Evolutionary conservation across 805 yeast species (phyloP).

Genomic region (Barnettozyma sucrosica): DNA sequence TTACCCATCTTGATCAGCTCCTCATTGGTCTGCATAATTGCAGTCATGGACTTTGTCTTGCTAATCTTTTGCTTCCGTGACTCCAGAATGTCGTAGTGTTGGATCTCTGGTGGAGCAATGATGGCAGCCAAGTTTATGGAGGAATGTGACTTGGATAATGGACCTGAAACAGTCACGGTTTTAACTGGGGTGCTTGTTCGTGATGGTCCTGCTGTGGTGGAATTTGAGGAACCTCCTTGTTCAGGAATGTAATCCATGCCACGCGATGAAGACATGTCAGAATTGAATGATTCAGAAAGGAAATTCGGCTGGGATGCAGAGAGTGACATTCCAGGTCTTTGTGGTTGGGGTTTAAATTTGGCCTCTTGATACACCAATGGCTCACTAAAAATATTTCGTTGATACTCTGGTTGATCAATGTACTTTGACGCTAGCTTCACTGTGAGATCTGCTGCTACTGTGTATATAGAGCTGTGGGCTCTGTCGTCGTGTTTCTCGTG

Average conservation of each 20-base stretch:
- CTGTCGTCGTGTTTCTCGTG: neutral
- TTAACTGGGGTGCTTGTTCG: neutral
- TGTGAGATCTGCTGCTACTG: constrained; percentile 28
- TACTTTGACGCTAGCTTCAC: constrained; percentile 25
- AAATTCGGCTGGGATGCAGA: neutral
- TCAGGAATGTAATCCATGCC: constrained; percentile 2
- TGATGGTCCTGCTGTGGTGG: neutral
- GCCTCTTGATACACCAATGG: neutral
- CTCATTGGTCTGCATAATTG: constrained; percentile 12
- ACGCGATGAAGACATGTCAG: constrained; percentile 4
- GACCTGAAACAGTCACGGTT: constrained; percentile 6
- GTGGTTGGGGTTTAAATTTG: neutral
- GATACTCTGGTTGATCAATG: constrained; percentile 3
- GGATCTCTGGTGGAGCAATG: constrained; percentile 30
- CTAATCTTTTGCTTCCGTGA: constrained; percentile 19
- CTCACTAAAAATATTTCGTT: neutral
- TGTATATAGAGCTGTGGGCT: constrained; percentile 12
- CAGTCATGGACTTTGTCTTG: constrained; percentile 19
- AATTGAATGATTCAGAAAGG: constrained; percentile 6
- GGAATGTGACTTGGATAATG: constrained; percentile 39
- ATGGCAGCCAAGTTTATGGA: constrained; percentile 50
- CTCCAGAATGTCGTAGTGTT: constrained; percentile 22
- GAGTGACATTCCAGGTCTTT: constrained; percentile 1
- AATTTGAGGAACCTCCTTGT: neutral
- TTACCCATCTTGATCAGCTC: constrained; percentile 20